Conservation (phyloP, 257 asterid species). For the Cordia subcordata region DNA sequence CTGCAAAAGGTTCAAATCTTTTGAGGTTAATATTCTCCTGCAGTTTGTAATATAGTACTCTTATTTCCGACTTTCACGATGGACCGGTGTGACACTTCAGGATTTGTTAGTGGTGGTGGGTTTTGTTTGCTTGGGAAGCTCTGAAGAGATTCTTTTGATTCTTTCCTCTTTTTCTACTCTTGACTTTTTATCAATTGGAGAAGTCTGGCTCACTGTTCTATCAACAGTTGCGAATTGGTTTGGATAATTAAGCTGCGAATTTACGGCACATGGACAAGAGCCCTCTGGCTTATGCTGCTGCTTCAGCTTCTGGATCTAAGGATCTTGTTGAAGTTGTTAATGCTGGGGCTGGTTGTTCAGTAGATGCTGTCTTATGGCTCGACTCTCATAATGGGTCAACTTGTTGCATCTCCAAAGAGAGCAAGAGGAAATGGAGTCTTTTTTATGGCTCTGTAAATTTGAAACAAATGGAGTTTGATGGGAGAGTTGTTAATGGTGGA, state of each 20-base stretch:
- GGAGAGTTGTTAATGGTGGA: slow-evolving; percentile 25
- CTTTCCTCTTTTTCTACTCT: not conserved
- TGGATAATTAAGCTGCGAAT: slow-evolving; percentile 14
- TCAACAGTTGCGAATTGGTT: slow-evolving; percentile 14
- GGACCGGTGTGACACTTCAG: slow-evolving; percentile 61
- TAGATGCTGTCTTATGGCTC: slow-evolving; percentile 20
- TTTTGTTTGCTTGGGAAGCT: slow-evolving; percentile 14
- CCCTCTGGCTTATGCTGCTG: slow-evolving; percentile 20
- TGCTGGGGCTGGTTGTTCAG: slow-evolving; percentile 8
- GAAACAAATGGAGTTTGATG: not conserved
- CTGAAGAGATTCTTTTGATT: slow-evolving; percentile 11
- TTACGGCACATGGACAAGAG: slow-evolving; percentile 48
- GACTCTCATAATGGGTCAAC: slow-evolving; percentile 18
- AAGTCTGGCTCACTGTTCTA: slow-evolving; percentile 16
- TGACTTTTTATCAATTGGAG: slow-evolving; percentile 12
- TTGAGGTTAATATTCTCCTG: slow-evolving; percentile 8
- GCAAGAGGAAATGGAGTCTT: slow-evolving; percentile 37
- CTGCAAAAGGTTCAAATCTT: slow-evolving; percentile 4
- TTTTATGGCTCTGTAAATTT: not conserved
- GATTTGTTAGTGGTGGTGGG: slow-evolving; percentile 65
- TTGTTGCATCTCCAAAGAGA: slow-evolving; percentile 21
- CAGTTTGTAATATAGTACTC: slow-evolving; percentile 20
- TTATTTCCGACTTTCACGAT: slow-evolving; percentile 19
- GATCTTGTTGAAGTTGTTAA: slow-evolving; percentile 22
- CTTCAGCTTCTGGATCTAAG: slow-evolving; percentile 23